These are phyloP conservation scores for Schizothecium vesticola DNA, from an alignment of 495 filamentous ascomycete species.

Conservation along the genomic window DNA sequence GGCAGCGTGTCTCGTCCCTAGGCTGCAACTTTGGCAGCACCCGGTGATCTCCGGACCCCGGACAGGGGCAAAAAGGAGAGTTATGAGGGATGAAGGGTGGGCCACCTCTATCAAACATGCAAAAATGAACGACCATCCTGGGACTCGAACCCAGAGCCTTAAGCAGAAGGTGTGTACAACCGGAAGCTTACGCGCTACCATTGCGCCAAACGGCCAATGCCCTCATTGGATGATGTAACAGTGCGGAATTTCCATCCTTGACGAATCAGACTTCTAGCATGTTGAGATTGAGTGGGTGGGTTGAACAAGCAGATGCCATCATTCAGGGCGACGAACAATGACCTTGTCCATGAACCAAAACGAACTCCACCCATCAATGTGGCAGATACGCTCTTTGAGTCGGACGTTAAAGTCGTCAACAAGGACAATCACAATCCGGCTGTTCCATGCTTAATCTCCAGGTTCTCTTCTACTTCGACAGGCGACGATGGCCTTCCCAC, in stretches of 20 bases:
- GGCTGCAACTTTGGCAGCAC: too few relatives aligned
- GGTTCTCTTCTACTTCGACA: neutral
- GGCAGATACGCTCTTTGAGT: neutral
- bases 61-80: neutral
- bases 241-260: neutral
- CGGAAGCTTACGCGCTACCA: neutral
- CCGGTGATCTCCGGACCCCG: too few relatives aligned
- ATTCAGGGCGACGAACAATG: neutral
- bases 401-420: neutral
- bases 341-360: neutral
- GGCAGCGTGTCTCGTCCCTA: too few relatives aligned
- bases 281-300: neutral
- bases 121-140: neutral
- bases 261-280: neutral
- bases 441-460: neutral
- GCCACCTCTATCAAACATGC: neutral
- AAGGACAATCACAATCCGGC: neutral
- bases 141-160: neutral
- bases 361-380: neutral
- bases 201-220: neutral
- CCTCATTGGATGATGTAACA: neutral
- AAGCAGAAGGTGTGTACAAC: neutral
- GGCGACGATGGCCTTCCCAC: neutral
- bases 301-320: neutral
- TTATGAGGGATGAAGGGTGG: neutral